Conservation (phyloP, 2,329 filamentous ascomycete species). For the Colletotrichum coccodes region DNA sequence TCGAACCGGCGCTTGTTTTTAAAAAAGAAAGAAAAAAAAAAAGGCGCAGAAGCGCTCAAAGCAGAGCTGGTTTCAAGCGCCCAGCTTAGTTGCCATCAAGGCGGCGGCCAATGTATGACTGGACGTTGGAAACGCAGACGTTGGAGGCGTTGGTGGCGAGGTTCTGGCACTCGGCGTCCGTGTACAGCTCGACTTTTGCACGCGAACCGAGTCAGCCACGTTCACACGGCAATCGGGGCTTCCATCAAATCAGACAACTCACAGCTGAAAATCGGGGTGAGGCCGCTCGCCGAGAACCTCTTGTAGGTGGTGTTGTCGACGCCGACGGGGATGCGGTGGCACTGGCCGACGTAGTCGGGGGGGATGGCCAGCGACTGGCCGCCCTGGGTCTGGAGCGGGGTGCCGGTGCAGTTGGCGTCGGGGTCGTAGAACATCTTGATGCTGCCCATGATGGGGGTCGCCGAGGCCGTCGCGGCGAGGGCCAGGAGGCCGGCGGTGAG, state of each 20-base stretch:
- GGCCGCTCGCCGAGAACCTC: constrained; percentile 6
- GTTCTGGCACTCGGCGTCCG: constrained; percentile 6
- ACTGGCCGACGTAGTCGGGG: background rate
- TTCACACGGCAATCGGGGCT: too few relatives aligned
- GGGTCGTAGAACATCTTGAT: constrained; percentile 29
- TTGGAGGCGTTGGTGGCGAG: constrained; percentile 18
- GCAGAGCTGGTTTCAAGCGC: background rate
- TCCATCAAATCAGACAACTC: background rate
- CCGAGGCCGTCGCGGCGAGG: constrained; percentile 8
- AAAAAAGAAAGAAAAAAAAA: too few relatives aligned
- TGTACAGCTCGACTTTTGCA: constrained; percentile 16
- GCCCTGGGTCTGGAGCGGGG: background rate
- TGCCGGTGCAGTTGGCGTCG: constrained; percentile 1
- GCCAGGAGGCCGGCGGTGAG: constrained; percentile 11
- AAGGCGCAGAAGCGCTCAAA: too few relatives aligned
- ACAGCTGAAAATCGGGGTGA: constrained; percentile 12
- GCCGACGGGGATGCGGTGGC: background rate
- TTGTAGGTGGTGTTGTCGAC: constrained; percentile 14
- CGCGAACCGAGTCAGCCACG: background rate
- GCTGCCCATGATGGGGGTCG: constrained; percentile 13
- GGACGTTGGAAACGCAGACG: constrained; percentile 20
- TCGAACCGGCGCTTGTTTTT: too few relatives aligned
- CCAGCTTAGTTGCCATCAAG: constrained; percentile 3
- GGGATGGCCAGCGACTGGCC: constrained; percentile 7
- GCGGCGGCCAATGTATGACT: constrained; percentile 23